Conservation (phyloP, 805 yeast genomes). For the Ogataea wickerhamii region DNA sequence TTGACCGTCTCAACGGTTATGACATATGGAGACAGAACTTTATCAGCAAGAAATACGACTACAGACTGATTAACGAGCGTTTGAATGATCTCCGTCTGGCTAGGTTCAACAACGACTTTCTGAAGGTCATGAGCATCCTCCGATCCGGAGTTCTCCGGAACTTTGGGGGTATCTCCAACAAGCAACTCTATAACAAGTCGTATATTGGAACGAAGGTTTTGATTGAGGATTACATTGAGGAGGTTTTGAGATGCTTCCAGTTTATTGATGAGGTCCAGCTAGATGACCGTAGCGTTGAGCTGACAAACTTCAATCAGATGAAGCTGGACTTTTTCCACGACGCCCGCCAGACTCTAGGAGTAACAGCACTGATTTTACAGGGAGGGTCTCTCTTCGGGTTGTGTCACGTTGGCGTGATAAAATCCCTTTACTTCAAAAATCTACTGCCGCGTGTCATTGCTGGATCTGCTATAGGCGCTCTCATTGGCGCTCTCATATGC, state of each 20-base stretch:
- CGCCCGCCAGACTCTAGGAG: slow-evolving; percentile 82
- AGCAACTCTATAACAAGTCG: slow-evolving; percentile 72
- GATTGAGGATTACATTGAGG: slow-evolving; percentile 82
- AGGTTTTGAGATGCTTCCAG: slow-evolving; percentile 65
- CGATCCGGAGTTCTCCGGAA: slow-evolving; percentile 84
- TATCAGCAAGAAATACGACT: slow-evolving; percentile 77
- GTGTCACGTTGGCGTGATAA: slow-evolving; percentile 90
- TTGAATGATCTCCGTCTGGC: slow-evolving; percentile 60
- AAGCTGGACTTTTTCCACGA: slow-evolving; percentile 79
- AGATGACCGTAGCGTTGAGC: slow-evolving; percentile 27
- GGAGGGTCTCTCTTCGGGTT: slow-evolving; percentile 95
- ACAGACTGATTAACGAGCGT: slow-evolving; percentile 73
- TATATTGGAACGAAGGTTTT: slow-evolving; percentile 84
- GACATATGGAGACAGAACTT: slow-evolving; percentile 80
- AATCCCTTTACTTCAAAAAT: slow-evolving; percentile 71
- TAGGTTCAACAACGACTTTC: slow-evolving; percentile 53
- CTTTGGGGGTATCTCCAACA: slow-evolving; percentile 85
- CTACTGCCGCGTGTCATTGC: slow-evolving; percentile 81
- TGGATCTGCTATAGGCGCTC: slow-evolving; percentile 93
- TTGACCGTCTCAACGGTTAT: slow-evolving; percentile 51
- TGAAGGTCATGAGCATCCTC: slow-evolving; percentile 58
- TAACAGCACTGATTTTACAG: slow-evolving; percentile 85
- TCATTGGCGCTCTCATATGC: slow-evolving; percentile 84
- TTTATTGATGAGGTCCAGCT: slow-evolving; percentile 46
- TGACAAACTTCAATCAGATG: slow-evolving; percentile 50